Conservation (phyloP, 1,284 basidiomycete genomes). For the Boletus semigastroideus region DNA sequence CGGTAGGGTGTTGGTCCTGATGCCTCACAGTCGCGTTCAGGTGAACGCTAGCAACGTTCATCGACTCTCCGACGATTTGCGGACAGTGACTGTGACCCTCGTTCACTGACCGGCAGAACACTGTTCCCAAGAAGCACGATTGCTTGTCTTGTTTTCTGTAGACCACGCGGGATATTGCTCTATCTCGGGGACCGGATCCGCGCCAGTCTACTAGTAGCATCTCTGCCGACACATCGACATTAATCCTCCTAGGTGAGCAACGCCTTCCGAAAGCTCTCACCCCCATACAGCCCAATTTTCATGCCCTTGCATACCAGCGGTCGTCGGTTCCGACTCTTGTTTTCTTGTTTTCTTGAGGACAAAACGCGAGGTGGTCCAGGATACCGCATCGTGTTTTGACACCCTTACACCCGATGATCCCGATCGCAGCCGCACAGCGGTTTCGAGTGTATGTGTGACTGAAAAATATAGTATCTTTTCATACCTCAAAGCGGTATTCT, state of each 20-base stretch:
- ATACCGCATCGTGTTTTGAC: no score
- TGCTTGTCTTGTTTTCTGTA: background rate
- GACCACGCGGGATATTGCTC: background rate
- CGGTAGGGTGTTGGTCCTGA: background rate
- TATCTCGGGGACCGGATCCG: background rate
- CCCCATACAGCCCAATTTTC: background rate
- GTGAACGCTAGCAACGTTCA: no score
- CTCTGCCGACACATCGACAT: background rate
- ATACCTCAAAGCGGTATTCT: background rate
- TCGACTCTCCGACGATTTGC: no score
- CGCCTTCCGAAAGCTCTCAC: background rate
- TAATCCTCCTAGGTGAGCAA: background rate
- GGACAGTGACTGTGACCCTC: no score
- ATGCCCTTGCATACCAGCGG: background rate
- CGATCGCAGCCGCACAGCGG: background rate
- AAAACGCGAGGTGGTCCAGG: no score
- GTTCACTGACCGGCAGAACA: no score
- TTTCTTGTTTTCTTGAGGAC: no score
- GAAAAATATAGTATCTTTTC: background rate
- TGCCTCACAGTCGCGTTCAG: no score
- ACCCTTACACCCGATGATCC: no score
- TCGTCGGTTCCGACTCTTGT: no score
- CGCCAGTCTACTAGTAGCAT: background rate
- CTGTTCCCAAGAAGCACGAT: no score
- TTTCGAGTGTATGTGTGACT: no score